Base-by-base conservation (phyloP, 2,329 filamentous ascomycete genomes). In the Chaetomiaceae sp. region DNA sequence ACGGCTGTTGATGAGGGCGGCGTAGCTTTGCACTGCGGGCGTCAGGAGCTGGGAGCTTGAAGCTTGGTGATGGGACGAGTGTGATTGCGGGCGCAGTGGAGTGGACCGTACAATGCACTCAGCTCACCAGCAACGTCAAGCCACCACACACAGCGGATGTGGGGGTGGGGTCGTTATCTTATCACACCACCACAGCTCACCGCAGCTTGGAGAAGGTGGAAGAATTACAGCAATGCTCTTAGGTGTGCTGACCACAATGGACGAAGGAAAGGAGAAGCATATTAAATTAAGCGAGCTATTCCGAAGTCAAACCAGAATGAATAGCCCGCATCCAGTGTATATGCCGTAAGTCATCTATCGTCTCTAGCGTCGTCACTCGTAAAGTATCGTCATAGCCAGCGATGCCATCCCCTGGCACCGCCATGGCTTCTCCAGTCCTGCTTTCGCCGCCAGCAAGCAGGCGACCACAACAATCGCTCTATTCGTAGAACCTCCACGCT, bases 1-100 rank as follows among this genome's bases (percentile, higher is more conserved):
- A 22, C 17, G 32, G 33, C 14, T 3, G 20, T 73, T 56, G 36
- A n/a, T n/a, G n/a, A n/a, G n/a, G n/a, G n/a, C n/a, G n/a, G n/a
- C n/a, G n/a, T n/a, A n/a, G n/a, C n/a, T n/a, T n/a, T n/a, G n/a
- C n/a, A n/a, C n/a, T n/a, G n/a, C n/a, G n/a, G n/a, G n/a, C n/a
- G n/a, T n/a, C n/a, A n/a, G n/a, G n/a, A n/a, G n/a, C n/a, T n/a
- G n/a, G n/a, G n/a, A n/a, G n/a, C n/a, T n/a, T n/a, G n/a, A 37
- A 22, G 19, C 14, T 37, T 3, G 29, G 29, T n/a, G 29, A 32
- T n/a, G 29, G 18, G 19, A 37, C 6, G 35, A 22, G 35, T 11
- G 9, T 24, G 22, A 9, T 24, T 24, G 22, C 22, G 9, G 22
- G 22, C 9, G 19, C 35, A 37, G 35, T 37, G 19, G 35, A 19